Percentiles rank a stretch among this genome's conserved stretches.
These are phyloP conservation scores for Cephalotrichum gorgonifer DNA, from an alignment of 2,329 filamentous ascomycete genomes.

Conservation along the genomic window DNA sequence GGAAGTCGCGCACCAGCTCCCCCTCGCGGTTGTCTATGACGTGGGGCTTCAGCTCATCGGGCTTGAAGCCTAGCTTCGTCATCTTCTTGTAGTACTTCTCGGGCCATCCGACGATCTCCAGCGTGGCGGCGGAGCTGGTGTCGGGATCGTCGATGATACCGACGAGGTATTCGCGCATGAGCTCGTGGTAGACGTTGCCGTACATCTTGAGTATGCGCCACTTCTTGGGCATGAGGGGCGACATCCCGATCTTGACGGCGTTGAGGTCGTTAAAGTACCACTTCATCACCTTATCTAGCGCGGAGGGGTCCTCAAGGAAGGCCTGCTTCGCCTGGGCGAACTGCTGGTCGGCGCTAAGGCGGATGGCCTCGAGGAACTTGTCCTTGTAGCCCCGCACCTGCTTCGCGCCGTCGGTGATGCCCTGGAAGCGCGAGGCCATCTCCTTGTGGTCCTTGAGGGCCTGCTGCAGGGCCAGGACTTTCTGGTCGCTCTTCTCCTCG, in stretches of 20 bases:
- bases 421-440: conserved; percentile 85
- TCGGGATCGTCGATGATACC: conserved; percentile 74
- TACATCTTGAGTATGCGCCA: conserved; percentile 95
- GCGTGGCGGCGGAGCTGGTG: conserved; percentile 74
- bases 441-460: conserved; percentile 94
- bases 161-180: conserved; percentile 92
- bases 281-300: conserved; percentile 76
- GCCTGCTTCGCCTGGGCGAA: conserved; percentile 61
- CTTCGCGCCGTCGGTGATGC: conserved; percentile 87
- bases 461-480: conserved; percentile 83
- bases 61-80: conserved; percentile 72
- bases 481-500: conserved; percentile 92
- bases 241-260: conserved; percentile 88
- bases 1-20: conserved; percentile 88
- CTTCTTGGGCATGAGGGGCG: conserved; percentile 82
- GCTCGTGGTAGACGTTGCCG: conserved; percentile 77
- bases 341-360: conserved; percentile 60
- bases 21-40: conserved; percentile 83
- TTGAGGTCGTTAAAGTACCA: conserved; percentile 99
- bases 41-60: conserved; percentile 70
- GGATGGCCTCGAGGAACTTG: conserved; percentile 78
- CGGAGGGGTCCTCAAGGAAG: conserved; percentile 74
- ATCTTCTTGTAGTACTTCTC: conserved; percentile 96
- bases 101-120: conserved; percentile 89
- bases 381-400: conserved; percentile 93